These are phyloP conservation scores for Paramyrothecium sp. DNA, from an alignment of 2,329 filamentous ascomycete species.

Conservation along the genomic window DNA sequence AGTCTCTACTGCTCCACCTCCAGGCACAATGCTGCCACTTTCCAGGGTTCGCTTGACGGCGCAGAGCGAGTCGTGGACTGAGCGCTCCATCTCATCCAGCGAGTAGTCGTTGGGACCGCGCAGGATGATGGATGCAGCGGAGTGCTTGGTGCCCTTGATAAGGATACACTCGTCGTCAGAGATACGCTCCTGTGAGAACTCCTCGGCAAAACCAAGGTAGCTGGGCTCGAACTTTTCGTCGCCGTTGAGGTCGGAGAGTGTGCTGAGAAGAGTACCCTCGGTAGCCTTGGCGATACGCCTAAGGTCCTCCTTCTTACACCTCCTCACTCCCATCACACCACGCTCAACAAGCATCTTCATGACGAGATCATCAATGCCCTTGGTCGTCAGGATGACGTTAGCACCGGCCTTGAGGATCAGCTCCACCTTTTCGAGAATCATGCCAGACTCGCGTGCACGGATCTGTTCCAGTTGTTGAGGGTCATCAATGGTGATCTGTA, in stretches of 20 bases:
- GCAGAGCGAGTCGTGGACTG: slow-evolving; percentile 92
- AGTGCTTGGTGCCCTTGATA: slow-evolving; percentile 94
- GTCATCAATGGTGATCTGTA: slow-evolving; percentile 97
- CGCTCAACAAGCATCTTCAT: slow-evolving; percentile 93
- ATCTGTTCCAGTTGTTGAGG: slow-evolving; percentile 98
- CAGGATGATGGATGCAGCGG: slow-evolving; percentile 92
- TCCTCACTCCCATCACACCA: slow-evolving; percentile 90
- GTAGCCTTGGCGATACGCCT: slow-evolving; percentile 94
- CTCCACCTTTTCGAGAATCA: slow-evolving; percentile 90
- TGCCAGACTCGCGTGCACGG: slow-evolving; percentile 84
- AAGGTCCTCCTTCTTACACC: slow-evolving; percentile 98
- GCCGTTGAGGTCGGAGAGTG: slow-evolving; percentile 92
- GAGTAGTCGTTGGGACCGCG: slow-evolving; percentile 95
- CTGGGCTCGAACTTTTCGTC: slow-evolving; percentile 95
- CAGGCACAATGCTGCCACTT: slow-evolving; percentile 94
- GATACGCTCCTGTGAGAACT: slow-evolving; percentile 97
- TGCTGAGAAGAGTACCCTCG: slow-evolving; percentile 88
- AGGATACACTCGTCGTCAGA: slow-evolving; percentile 98
- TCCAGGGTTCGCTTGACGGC: slow-evolving; percentile 97
- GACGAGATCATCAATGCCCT: slow-evolving; percentile 96
- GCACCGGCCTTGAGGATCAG: slow-evolving; percentile 97
- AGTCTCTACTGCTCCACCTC: slow-evolving; percentile 96
- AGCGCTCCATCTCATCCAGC: slow-evolving; percentile 98
- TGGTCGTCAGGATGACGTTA: slow-evolving; percentile 94
- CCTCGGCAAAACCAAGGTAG: slow-evolving; percentile 86